Evolutionary conservation across 164 flowering plant genomes (phyloP), one percentile per base, ranked within the genome.

Genomic region (Umbilicus rupestris): DNA sequence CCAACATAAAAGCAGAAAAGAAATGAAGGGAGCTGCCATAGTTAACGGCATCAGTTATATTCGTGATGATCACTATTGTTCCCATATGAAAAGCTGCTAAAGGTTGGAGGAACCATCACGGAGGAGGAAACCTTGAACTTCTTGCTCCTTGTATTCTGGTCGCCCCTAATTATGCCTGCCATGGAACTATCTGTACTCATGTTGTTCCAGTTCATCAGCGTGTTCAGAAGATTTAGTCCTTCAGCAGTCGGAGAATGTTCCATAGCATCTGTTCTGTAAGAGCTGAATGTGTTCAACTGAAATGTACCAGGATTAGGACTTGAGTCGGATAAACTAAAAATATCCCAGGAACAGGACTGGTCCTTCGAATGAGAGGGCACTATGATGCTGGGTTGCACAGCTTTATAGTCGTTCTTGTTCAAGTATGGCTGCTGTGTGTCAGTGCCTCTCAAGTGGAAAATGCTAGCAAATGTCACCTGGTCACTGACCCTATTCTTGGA

Each of bases 111-210:
- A 68, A 88, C 85, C 26, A 88, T 26, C 33, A 86, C 81, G 0
- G 95, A 88, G 63, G 95, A 86, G 52, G 89, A 83, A 72, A 88
- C 91, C 85, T 82, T 88, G 22, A 80, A 81, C 79, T 89, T 83
- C 69, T 84, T 88, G 64, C 85, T 81, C 66, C 80, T 78, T 7
- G 79, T 62, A 24, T 59, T 71, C 52, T 73, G 22, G 0, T 5
- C n/a, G 1, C 35, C 70, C n/a, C 59, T 31, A 4, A n/a, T 52
- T 22, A 59, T 26, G 24, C 10, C 35, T 30, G 14, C 12, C 29
- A 8, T 8, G 1, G 29, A 52, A 52, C 14, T 24, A 24, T 52
- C 58, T 10, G 3, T 72, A 66, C 71, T 78, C 26, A 77, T 73
- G 26, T 17, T 62, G 83, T 82, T 75, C 39, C 82, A 78, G 29